These are phyloP conservation scores for Vaccinium darrowii DNA, from an alignment of 148 eudicot species.

Conservation along the genomic window DNA sequence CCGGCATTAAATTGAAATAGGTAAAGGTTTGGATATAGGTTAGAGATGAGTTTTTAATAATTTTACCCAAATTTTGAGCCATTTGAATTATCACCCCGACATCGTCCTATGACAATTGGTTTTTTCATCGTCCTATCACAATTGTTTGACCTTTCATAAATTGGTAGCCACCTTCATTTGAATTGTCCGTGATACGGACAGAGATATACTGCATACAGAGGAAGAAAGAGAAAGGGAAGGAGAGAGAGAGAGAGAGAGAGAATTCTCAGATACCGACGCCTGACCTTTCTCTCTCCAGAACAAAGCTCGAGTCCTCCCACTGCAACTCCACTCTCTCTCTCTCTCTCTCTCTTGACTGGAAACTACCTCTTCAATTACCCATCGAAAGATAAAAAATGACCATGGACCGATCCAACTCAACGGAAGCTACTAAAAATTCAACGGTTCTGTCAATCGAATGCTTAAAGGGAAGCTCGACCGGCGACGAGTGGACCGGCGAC, in stretches of 20 bases:
- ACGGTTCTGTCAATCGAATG: constrained; percentile 71
- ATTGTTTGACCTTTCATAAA: background rate
- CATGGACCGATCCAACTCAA: constrained; percentile 39
- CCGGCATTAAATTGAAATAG: too few relatives aligned
- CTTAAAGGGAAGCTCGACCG: constrained; percentile 61
- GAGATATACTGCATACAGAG: background rate
- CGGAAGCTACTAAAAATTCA: background rate
- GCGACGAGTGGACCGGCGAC: constrained; percentile 84
- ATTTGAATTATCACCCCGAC: too few relatives aligned
- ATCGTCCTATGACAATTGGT: background rate
- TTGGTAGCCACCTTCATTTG: background rate
- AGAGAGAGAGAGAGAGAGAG: background rate
- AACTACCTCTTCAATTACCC: background rate
- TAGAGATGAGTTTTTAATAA: too few relatives aligned
- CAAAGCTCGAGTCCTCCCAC: background rate
- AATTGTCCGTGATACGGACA: background rate
- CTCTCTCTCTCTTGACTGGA: too few relatives aligned
- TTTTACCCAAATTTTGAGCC: too few relatives aligned
- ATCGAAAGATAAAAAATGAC: constrained; percentile 20
- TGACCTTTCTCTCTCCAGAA: background rate
- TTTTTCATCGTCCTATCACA: too few relatives aligned
- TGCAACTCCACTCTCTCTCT: background rate
- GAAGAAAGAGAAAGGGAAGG: background rate
- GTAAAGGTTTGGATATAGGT: too few relatives aligned
- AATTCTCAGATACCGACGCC: background rate